phyloP scores from a whole-genome alignment of 805 yeast genomes.

The Metschnikowia matae region DNA sequence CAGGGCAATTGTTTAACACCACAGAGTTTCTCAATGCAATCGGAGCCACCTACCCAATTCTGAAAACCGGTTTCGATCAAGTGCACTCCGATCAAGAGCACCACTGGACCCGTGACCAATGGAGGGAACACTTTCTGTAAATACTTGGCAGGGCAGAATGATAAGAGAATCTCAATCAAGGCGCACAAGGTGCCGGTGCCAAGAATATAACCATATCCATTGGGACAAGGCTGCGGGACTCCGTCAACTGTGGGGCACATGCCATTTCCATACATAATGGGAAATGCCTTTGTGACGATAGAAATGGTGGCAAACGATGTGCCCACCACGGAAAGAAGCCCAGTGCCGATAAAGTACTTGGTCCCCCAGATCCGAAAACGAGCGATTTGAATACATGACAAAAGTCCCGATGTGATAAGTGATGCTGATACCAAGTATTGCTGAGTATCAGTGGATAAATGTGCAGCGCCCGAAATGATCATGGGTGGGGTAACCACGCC shows the following conservation, averaged over 20 bases:
- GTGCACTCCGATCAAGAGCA: slow-evolving; percentile 11
- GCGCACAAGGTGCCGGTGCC: slow-evolving; percentile 9
- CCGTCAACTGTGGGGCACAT: slow-evolving; percentile 9
- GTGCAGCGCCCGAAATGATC: slow-evolving; percentile 9
- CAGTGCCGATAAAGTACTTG: slow-evolving; percentile 11
- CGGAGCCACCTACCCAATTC: slow-evolving; percentile 13
- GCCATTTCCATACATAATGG: slow-evolving; percentile 9
- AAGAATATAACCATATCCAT: slow-evolving; percentile 9
- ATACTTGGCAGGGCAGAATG: slow-evolving; percentile 8
- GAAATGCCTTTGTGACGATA: slow-evolving; percentile 9
- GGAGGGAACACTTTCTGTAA: slow-evolving; percentile 11
- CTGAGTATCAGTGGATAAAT: slow-evolving; percentile 2
- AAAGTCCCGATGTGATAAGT: slow-evolving; percentile 9
- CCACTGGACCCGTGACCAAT: slow-evolving; percentile 13
- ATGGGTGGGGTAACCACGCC: slow-evolving; percentile 13
- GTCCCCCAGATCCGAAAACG: slow-evolving; percentile 10
- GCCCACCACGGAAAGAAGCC: slow-evolving; percentile 14
- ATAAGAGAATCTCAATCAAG: slow-evolving; percentile 7
- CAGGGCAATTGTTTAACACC: slow-evolving; percentile 42
- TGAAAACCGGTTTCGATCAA: slow-evolving; percentile 10
- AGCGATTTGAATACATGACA: slow-evolving; percentile 9
- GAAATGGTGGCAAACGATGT: slow-evolving; percentile 12
- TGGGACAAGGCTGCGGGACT: slow-evolving; percentile 9
- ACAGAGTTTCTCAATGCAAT: slow-evolving; percentile 9
- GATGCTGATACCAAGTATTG: slow-evolving; percentile 13